Evolutionary conservation across 768 basidiomycete genomes (phyloP).

Genomic region (Chlorophyllum brunneum): DNA sequence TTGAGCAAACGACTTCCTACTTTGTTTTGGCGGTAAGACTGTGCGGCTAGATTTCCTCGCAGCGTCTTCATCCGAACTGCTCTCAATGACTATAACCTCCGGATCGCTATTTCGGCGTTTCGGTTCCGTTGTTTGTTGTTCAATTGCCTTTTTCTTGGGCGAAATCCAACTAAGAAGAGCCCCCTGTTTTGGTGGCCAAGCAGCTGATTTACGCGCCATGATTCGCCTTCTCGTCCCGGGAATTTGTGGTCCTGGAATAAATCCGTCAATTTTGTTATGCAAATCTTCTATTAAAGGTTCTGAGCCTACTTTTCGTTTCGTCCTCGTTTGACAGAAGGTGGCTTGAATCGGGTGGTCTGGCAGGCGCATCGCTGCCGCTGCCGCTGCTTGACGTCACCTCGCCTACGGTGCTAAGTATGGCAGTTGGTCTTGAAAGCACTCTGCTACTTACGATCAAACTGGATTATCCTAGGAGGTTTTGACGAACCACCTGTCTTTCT

Average conservation of each 20-base stretch:
- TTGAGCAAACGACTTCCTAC: not conserved
- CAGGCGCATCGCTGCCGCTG: not conserved
- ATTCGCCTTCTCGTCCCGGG: not conserved
- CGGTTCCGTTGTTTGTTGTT: not conserved
- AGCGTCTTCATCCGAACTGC: constrained; percentile 3
- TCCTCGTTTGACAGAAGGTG: not conserved
- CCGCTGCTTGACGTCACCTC: not conserved
- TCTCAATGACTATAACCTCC: constrained; percentile 2
- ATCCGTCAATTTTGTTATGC: too few relatives aligned
- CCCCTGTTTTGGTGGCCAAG: too few relatives aligned
- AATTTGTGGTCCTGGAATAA: too few relatives aligned
- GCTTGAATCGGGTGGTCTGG: not conserved
- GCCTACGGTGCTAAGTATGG: not conserved
- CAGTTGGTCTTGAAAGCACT: not conserved
- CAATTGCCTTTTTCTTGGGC: not conserved
- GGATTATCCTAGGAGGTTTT: not conserved
- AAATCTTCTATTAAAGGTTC: too few relatives aligned
- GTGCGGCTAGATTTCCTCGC: not conserved
- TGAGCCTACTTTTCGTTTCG: not conserved
- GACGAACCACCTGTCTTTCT: not conserved
- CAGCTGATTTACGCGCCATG: not conserved
- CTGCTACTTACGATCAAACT: constrained; percentile 4
- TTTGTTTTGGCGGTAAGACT: not conserved
- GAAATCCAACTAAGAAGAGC: too few relatives aligned
- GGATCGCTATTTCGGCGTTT: not conserved